Conservation (phyloP, 441 rosid genomes). For the Jatropha multifida region DNA sequence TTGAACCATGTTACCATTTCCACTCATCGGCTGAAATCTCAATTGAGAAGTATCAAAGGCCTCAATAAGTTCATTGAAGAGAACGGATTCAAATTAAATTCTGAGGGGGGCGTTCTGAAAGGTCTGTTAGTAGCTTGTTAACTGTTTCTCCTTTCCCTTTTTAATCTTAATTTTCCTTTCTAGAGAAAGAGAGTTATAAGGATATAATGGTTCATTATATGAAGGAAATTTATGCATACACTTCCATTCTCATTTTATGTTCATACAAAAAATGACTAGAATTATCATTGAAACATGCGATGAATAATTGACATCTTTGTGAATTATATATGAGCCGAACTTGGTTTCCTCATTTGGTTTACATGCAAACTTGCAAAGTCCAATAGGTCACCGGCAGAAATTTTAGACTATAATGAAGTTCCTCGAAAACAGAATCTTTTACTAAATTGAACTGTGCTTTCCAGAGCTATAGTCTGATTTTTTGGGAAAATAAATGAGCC, state of each 20-base stretch:
- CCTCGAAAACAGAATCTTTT: background rate
- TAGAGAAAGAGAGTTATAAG: background rate
- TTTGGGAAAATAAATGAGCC: background rate
- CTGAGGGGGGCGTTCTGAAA: conserved; percentile 87
- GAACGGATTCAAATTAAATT: conserved; percentile 69
- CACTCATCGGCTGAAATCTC: conserved; percentile 70
- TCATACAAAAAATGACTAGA: background rate
- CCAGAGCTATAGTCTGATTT: background rate
- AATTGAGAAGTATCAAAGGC: conserved; percentile 52
- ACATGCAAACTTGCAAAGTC: background rate
- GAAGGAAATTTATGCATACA: background rate
- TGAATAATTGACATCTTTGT: background rate
- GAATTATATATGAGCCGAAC: background rate
- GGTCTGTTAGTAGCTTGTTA: conserved; percentile 44
- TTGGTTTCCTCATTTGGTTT: background rate
- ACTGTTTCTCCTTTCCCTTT: conserved; percentile 9
- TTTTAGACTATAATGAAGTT: too few species aligned
- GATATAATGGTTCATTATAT: background rate
- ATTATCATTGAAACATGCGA: background rate
- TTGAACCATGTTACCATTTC: conserved; percentile 92
- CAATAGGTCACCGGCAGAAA: background rate
- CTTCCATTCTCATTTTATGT: background rate
- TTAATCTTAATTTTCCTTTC: background rate
- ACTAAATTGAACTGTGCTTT: background rate
- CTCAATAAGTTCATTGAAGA: conserved; percentile 66